Percentiles rank a stretch among this genome's conserved stretches.
Evolutionary conservation across 2,329 filamentous ascomycete genomes (phyloP).

Genomic region (Cryphonectria japonica): DNA sequence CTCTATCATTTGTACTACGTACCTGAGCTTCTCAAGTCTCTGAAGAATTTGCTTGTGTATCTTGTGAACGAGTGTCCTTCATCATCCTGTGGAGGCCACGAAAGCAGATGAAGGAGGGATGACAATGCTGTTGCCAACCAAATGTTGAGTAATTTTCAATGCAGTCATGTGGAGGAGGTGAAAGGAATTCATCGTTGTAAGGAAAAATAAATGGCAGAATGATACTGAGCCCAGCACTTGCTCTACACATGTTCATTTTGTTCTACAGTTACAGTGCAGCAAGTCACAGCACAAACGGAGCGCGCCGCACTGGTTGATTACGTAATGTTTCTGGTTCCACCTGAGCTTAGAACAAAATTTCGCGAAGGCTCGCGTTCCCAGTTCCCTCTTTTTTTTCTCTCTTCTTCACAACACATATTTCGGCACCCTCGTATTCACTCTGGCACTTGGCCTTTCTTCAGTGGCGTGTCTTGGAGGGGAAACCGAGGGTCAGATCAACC

Average conservation of each 20-base stretch:
- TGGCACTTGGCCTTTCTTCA: slow-evolving; percentile 58
- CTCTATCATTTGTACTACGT: neutral
- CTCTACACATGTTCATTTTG: neutral
- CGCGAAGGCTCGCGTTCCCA: neutral
- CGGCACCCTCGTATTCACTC: slow-evolving; percentile 71
- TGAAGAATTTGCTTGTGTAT: neutral
- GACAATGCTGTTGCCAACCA: neutral
- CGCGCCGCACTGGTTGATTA: slow-evolving; percentile 17
- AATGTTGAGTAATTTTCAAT: too few species aligned
- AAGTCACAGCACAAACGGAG: neutral
- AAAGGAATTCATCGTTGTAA: neutral
- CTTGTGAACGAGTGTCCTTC: neutral
- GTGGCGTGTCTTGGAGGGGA: slow-evolving; percentile 64
- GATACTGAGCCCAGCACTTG: neutral
- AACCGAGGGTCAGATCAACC: slow-evolving; percentile 68
- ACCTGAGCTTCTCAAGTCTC: neutral
- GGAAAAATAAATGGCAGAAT: neutral
- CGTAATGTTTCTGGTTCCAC: slow-evolving; percentile 21
- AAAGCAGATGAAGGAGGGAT: neutral
- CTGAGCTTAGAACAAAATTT: slow-evolving; percentile 29
- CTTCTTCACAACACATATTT: slow-evolving; percentile 43
- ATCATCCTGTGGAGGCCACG: too few species aligned
- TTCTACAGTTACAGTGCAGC: neutral
- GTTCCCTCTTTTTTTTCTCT: slow-evolving; percentile 31
- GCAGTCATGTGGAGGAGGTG: neutral